These are phyloP conservation scores for Triadica sebifera DNA, from an alignment of 345 rosid genomes.

Conservation along the genomic window DNA sequence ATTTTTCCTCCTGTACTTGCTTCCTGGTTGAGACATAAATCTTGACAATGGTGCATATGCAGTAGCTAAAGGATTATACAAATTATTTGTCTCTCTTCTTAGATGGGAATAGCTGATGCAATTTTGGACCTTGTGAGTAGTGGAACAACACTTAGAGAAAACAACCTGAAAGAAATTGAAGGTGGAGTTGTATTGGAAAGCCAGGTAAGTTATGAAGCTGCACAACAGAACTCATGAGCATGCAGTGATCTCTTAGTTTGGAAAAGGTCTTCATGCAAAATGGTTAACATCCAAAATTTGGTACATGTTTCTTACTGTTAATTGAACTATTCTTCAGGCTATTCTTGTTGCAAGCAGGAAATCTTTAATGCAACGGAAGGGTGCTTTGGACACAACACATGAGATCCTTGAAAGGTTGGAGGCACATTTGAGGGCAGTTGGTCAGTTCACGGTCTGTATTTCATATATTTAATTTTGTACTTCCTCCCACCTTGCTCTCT, in stretches of 20 bases:
- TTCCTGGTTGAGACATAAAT: neutral
- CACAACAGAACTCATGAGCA: neutral
- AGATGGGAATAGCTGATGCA: conserved; percentile 99
- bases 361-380: conserved; percentile 63
- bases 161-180: conserved; percentile 91
- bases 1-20: neutral
- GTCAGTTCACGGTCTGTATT: conserved; percentile 54
- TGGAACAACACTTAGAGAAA: conserved; percentile 86
- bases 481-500: neutral
- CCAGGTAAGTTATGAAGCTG: conserved; percentile 50
- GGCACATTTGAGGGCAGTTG: conserved; percentile 85
- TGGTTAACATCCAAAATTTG: conserved; percentile 1
- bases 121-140: conserved; percentile 98
- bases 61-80: neutral
- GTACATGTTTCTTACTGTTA: neutral
- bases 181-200: conserved; percentile 90
- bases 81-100: conserved; percentile 5
- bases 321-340: conserved; percentile 49
- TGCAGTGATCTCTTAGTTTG: conserved; percentile 2
- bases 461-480: neutral
- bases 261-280: conserved; percentile 8
- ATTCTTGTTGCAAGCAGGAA: conserved; percentile 84
- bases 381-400: conserved; percentile 56
- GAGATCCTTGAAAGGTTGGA: conserved; percentile 96
- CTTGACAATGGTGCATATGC: neutral